These are phyloP conservation scores for Myochromella boudieri DNA, from an alignment of 768 basidiomycete species.

Conservation along the genomic window DNA sequence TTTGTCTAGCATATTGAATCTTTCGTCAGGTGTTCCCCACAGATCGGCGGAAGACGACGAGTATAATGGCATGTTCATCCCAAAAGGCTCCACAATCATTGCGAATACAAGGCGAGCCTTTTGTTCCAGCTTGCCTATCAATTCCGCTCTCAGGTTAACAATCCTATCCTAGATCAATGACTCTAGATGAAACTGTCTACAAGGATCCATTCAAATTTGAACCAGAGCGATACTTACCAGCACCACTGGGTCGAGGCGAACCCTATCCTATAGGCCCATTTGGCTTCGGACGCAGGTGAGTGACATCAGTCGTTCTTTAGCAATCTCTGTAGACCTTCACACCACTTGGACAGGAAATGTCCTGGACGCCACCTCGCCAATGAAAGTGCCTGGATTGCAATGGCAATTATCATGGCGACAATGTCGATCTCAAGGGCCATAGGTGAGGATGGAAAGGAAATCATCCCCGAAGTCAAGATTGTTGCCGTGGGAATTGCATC, in stretches of 20 bases:
- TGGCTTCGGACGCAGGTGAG: slow-evolving; percentile 17
- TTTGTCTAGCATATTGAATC: no score
- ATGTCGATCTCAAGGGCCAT: slow-evolving; percentile 3
- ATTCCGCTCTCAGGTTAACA: no score
- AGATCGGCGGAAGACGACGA: slow-evolving; percentile 12
- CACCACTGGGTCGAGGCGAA: slow-evolving; percentile 12
- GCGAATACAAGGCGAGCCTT: slow-evolving; percentile 11
- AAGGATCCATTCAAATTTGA: slow-evolving; percentile 10
- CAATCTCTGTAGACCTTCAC: background rate
- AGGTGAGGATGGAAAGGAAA: slow-evolving; percentile 4
- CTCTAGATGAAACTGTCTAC: slow-evolving; percentile 13
- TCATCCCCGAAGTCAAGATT: slow-evolving; percentile 1
- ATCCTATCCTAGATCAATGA: background rate
- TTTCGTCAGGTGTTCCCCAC: slow-evolving; percentile 8
- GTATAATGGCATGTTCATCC: slow-evolving; percentile 18
- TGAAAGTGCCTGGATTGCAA: slow-evolving; percentile 28
- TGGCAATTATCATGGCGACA: slow-evolving; percentile 7
- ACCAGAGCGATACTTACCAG: slow-evolving; percentile 13
- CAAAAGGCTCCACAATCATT: slow-evolving; percentile 14
- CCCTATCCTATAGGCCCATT: slow-evolving; percentile 10
- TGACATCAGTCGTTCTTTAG: background rate
- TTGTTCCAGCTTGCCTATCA: background rate
- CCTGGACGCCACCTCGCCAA: slow-evolving; percentile 33
- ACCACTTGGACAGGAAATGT: background rate
- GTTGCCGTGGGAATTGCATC: background rate